phyloP scores from a whole-genome alignment of 2,329 filamentous ascomycete genomes.

The Ophiognomonia clavigignenti-juglandacearum region DNA sequence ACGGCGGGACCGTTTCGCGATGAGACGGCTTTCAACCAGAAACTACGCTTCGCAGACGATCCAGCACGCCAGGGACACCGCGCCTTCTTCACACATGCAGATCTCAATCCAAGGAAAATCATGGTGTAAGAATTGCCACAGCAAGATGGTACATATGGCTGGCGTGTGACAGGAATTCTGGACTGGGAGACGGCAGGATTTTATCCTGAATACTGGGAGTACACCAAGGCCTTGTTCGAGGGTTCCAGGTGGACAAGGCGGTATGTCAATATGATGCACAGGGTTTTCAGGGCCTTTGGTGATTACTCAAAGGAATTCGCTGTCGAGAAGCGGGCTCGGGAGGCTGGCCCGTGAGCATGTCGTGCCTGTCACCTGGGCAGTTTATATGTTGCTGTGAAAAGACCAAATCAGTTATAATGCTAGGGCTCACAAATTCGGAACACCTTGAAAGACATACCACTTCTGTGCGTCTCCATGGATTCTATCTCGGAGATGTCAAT shows the following conservation, averaged over 20 bases:
- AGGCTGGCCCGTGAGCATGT: no score
- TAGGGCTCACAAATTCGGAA: no score
- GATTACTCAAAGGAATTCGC: conserved; percentile 21
- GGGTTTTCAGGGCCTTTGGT: conserved; percentile 19
- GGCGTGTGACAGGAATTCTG: conserved; percentile 24
- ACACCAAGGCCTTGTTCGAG: conserved; percentile 23
- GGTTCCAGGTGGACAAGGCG: conserved; percentile 15
- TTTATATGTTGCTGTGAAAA: no score
- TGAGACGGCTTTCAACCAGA: conserved; percentile 28
- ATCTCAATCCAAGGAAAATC: conserved; percentile 30
- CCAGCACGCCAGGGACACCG: conserved; percentile 23
- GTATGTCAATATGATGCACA: conserved; percentile 15
- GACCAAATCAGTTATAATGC: no score
- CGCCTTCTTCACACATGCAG: conserved; percentile 29
- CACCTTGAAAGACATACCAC: no score
- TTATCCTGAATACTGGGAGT: conserved; percentile 28
- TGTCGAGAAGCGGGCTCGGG: conserved; percentile 19
- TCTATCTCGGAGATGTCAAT: no score
- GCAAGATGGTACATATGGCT: conserved; percentile 21
- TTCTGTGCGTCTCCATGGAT: no score
- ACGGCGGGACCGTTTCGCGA: conserved; percentile 25
- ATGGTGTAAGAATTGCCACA: conserved; percentile 20
- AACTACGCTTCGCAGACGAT: conserved; percentile 25
- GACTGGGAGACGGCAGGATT: conserved; percentile 26
- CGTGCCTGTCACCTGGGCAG: no score